Conservation (phyloP, 257 asterid genomes). For the Fraxinus cuspidata region DNA sequence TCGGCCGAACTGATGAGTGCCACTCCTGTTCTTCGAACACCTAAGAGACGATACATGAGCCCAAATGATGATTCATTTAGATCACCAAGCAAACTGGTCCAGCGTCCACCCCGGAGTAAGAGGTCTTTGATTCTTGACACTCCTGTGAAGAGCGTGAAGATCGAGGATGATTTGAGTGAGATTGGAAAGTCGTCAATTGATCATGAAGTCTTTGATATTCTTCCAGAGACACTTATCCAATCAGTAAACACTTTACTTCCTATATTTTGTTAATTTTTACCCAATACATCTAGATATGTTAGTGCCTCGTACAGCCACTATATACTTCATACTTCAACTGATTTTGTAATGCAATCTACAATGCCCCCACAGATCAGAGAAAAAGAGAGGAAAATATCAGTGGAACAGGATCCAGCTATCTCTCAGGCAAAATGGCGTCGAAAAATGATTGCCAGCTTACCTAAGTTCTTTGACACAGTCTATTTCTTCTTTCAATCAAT, state of each 20-base stretch:
- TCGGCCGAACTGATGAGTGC: conserved; percentile 62
- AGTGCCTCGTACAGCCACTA: background rate
- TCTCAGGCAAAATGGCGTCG: conserved; percentile 74
- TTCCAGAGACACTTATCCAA: conserved; percentile 56
- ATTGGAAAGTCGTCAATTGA: conserved; percentile 29
- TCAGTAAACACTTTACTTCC: conserved; percentile 51
- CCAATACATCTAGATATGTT: background rate
- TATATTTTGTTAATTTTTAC: background rate
- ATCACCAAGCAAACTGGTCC: conserved; percentile 52
- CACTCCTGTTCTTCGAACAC: conserved; percentile 62
- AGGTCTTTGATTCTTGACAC: conserved; percentile 76
- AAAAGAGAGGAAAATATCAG: conserved; percentile 52
- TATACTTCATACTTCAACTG: background rate
- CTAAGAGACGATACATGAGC: conserved; percentile 73
- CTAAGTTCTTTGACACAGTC: conserved; percentile 68
- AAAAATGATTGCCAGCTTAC: conserved; percentile 64
- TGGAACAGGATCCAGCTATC: conserved; percentile 80
- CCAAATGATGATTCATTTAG: conserved; percentile 50
- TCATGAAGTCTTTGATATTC: conserved; percentile 51
- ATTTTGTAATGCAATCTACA: background rate
- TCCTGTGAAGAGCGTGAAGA: conserved; percentile 52
- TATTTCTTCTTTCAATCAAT: conserved; percentile 68
- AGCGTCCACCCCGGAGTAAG: conserved; percentile 61
- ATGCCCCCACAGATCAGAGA: conserved; percentile 56
- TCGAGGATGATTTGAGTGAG: conserved; percentile 29